A percentile compares a stretch with the other conserved stretches of the same genome.
Conservation (phyloP, 345 rosid species). For the Angophora floribunda region DNA sequence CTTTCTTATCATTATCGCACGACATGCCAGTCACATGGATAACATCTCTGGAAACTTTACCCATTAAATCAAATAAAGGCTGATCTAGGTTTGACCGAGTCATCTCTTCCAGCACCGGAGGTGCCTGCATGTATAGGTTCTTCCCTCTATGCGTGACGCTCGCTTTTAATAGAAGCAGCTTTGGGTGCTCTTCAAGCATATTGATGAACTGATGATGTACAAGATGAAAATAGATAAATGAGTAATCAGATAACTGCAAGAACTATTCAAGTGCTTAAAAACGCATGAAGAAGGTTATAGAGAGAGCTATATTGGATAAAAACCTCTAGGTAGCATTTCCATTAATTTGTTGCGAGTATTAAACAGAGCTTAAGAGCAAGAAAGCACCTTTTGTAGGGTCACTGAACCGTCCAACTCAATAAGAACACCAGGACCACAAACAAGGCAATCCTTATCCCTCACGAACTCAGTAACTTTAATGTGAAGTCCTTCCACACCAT, state of each 20-base stretch:
- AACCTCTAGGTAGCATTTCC: not conserved
- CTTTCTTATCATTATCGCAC: constrained; percentile 44
- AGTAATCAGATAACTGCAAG: not conserved
- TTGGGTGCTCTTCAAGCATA: constrained; percentile 74
- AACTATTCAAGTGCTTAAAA: not conserved
- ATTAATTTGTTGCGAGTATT: not conserved
- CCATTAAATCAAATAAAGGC: constrained; percentile 69
- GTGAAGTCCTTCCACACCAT: constrained; percentile 88
- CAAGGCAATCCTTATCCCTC: constrained; percentile 84
- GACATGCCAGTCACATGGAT: constrained; percentile 50
- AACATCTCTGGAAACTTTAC: constrained; percentile 40
- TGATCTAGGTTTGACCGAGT: constrained; percentile 56
- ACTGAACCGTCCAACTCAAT: constrained; percentile 66
- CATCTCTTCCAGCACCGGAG: constrained; percentile 89
- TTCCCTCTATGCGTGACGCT: constrained; percentile 50
- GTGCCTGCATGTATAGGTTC: constrained; percentile 92
- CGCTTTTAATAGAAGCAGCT: constrained; percentile 61
- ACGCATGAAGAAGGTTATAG: not conserved
- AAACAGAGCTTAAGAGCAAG: not conserved
- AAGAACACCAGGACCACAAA: constrained; percentile 92
- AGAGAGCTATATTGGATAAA: not conserved
- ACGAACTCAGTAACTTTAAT: constrained; percentile 72
- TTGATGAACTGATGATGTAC: constrained; percentile 44
- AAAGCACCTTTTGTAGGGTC: constrained; percentile 68
- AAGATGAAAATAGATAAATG: not conserved